Base-by-base conservation (phyloP, 129 eudicot genomes). In the Erigeron canadensis region DNA sequence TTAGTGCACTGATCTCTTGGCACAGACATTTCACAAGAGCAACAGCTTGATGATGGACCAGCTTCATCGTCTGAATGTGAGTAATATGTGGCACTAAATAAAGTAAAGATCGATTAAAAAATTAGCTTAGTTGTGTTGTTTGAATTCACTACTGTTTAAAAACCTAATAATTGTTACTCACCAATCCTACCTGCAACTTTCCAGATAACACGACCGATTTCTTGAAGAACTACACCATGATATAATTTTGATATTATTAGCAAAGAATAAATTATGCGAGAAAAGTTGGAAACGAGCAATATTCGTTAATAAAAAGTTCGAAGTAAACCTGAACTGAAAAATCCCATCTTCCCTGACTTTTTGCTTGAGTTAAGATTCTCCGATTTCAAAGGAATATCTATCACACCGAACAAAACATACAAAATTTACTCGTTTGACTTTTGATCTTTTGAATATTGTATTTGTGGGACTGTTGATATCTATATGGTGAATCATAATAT, bases 1-100 rank as follows among this genome's bases (percentile, higher is more conserved):
- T 82, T 57, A 78, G 43, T 3, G 80, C 67, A 38, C 68, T 74
- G 65, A 82, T 79, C 28, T 66, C 83, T 23, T 72, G 74, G 38
- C 79, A 79, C 19, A 73, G 18, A 42, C 55, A 66, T 79, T 79
- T 79, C 46, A 79, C 83, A 6, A 79, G 79, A n/a, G 56, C 63
- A 58, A 79, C 39, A 57, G 79, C 79, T 79, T 79, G 83, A 66
- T 57, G 74, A 66, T 79, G 79, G 40, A 11, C 74, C 50, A 79
- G 70, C 57, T 79, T 79, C 44, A 66, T 44, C 70, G 58, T 67
- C 71, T 74, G 83, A 73, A 73, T 79, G 18, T 66, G 75, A 67
- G 63, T 73, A 18, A 79, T 58, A 66, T 57, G 83, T 57, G 75
- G 83, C 83, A 79, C 83, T 79, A 58, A 28, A 1, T 28, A 28